Evolutionary conservation across 2,329 filamentous ascomycete genomes (phyloP).

Genomic region (Colletotrichum endophyticum): DNA sequence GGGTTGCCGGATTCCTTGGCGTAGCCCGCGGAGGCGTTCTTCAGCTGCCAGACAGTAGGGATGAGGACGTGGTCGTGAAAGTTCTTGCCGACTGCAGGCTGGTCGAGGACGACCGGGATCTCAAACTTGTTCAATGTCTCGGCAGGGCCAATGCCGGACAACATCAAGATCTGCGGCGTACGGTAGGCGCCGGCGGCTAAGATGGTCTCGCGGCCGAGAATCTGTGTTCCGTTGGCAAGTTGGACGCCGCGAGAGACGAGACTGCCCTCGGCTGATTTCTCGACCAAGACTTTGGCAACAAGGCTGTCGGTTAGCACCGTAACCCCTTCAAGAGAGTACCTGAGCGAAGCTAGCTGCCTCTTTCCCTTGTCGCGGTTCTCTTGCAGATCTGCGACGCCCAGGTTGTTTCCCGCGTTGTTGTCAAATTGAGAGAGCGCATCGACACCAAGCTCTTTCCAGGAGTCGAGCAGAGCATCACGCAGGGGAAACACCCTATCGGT

Average conservation of each 20-base stretch:
- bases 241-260: slow-evolving; percentile 28
- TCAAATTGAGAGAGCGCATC: slow-evolving; percentile 26
- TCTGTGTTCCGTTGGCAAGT: slow-evolving; percentile 28
- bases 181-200: background rate
- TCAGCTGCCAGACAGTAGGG: slow-evolving; percentile 34
- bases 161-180: background rate
- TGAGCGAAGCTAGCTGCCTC: slow-evolving; percentile 23
- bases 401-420: slow-evolving; percentile 31
- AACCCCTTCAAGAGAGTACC: slow-evolving; percentile 28
- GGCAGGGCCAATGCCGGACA: background rate
- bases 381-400: slow-evolving; percentile 34
- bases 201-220: slow-evolving; percentile 31
- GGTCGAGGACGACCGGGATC: background rate
- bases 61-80: slow-evolving; percentile 24
- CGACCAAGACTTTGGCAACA: slow-evolving; percentile 23
- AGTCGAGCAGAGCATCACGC: slow-evolving; percentile 33
- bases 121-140: background rate
- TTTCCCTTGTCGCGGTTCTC: slow-evolving; percentile 27
- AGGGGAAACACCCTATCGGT: slow-evolving; percentile 41
- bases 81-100: background rate
- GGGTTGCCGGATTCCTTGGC: slow-evolving; percentile 36
- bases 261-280: background rate
- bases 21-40: slow-evolving; percentile 34
- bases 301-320: slow-evolving; percentile 25
- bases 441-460: slow-evolving; percentile 46